Percentiles rank a stretch among this genome's conserved stretches.
phyloP scores from a whole-genome alignment of 2,329 filamentous ascomycete species.

The Setomelanomma holmii region DNA sequence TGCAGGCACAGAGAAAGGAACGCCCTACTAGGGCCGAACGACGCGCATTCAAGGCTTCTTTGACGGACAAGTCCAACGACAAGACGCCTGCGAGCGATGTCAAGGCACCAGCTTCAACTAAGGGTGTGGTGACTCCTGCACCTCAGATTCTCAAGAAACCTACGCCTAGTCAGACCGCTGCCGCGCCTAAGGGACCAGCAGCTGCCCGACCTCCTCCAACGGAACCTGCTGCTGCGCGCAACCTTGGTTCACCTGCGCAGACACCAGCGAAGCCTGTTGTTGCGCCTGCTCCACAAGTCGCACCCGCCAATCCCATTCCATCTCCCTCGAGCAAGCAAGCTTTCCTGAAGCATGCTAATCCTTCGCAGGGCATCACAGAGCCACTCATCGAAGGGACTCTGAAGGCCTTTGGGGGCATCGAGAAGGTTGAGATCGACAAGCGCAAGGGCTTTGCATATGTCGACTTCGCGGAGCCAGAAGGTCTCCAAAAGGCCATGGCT shows the following conservation, averaged over 20 bases:
- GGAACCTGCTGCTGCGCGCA: slow-evolving; percentile 36
- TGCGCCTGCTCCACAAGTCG: slow-evolving; percentile 1
- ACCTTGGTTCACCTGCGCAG: slow-evolving; percentile 21
- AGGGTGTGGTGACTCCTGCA: slow-evolving; percentile 31
- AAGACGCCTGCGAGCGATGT: slow-evolving; percentile 29
- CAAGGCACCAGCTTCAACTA: slow-evolving; percentile 34
- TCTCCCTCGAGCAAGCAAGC: slow-evolving; percentile 59
- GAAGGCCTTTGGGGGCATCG: slow-evolving; percentile 74
- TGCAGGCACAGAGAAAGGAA: slow-evolving; percentile 46
- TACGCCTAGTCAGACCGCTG: slow-evolving; percentile 28
- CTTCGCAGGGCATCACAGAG: slow-evolving; percentile 91
- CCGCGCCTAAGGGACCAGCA: slow-evolving; percentile 40
- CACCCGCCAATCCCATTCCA: slow-evolving; percentile 28
- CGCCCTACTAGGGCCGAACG: slow-evolving; percentile 48
- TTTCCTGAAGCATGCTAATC: slow-evolving; percentile 68
- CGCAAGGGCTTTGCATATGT: slow-evolving; percentile 95
- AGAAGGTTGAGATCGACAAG: slow-evolving; percentile 88
- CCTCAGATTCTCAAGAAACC: slow-evolving; percentile 52
- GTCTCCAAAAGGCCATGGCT: slow-evolving; percentile 78
- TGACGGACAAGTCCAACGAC: slow-evolving; percentile 42
- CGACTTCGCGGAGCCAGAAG: slow-evolving; percentile 78
- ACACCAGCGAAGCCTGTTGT: slow-evolving; percentile 21
- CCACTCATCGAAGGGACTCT: slow-evolving; percentile 77
- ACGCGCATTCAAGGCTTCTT: slow-evolving; percentile 46
- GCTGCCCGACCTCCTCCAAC: slow-evolving; percentile 37